These are phyloP conservation scores for Ilex paraguariensis DNA, from an alignment of 305 asterid genomes.

Conservation along the genomic window DNA sequence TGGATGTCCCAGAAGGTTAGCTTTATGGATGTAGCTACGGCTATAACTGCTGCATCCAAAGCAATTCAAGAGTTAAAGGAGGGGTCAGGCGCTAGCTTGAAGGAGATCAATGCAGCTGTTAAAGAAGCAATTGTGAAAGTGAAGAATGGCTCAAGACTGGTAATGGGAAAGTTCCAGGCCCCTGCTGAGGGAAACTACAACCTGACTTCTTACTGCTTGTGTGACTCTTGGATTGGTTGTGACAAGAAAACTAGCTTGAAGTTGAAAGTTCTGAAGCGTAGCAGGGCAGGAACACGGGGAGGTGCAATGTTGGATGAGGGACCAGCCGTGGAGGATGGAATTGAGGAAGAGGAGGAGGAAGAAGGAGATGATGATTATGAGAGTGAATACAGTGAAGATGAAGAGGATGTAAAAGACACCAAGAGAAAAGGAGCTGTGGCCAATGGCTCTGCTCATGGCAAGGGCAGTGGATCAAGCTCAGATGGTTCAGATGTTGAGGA, in stretches of 20 bases:
- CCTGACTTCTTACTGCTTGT: constrained; percentile 62
- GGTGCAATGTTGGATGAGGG: constrained; percentile 40
- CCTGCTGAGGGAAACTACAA: constrained; percentile 63
- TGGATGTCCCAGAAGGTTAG: constrained; percentile 81
- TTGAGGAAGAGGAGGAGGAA: constrained; percentile 56
- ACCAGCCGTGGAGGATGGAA: constrained; percentile 26
- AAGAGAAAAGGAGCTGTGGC: constrained; percentile 24
- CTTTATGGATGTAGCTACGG: constrained; percentile 62
- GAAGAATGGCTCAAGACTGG: constrained; percentile 63
- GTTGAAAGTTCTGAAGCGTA: constrained; percentile 60
- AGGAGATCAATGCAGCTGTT: constrained; percentile 54
- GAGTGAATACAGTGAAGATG: constrained; percentile 89
- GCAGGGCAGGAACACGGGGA: constrained; percentile 64
- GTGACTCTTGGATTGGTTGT: constrained; percentile 90
- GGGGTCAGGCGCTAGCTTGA: constrained; percentile 42
- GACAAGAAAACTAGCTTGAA: constrained; percentile 48
- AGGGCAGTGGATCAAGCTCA: constrained; percentile 32
- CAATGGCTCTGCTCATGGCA: constrained; percentile 34
- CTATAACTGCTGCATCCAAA: constrained; percentile 56
- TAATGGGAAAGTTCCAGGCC: constrained; percentile 75
- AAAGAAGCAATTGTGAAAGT: constrained; percentile 65
- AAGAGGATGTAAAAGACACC: constrained; percentile 34
- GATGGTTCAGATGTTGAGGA: constrained; percentile 45
- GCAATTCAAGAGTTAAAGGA: constrained; percentile 74
- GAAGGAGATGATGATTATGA: constrained; percentile 49